Evolutionary conservation across 306 rosid species (phyloP).

Genomic region (Lotus japonicus): DNA sequence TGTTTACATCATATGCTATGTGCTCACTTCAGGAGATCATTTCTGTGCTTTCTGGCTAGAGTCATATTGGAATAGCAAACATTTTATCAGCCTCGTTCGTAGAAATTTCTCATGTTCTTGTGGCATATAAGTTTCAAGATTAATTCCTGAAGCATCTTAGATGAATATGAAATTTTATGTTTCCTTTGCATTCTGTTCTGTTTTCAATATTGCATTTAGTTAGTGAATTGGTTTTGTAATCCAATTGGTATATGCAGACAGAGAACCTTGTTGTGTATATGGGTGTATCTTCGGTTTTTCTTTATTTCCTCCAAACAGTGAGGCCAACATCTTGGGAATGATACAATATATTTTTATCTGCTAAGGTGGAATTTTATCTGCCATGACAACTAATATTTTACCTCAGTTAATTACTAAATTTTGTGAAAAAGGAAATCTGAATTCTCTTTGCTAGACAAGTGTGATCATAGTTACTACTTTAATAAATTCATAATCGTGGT

Average conservation of each 20-base stretch:
- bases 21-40: neutral
- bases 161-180: neutral
- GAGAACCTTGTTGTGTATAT: neutral
- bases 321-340: neutral
- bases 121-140: neutral
- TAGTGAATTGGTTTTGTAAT: neutral
- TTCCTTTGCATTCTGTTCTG: neutral
- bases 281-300: neutral
- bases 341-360: neutral
- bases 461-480: neutral
- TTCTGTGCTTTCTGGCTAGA: neutral
- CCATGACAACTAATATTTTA: neutral
- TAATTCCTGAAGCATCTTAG: neutral
- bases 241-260: neutral
- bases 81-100: neutral
- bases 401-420: neutral
- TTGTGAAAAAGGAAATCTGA: neutral
- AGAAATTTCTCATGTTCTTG: neutral
- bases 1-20: neutral
- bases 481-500: neutral
- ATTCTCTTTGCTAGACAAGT: neutral
- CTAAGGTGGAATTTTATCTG: neutral
- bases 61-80: neutral
- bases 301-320: neutral
- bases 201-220: neutral